Percentiles rank a stretch among this genome's conserved stretches.
These are phyloP conservation scores for Forsythia suspensa DNA, from an alignment of 257 asterid genomes.

Conservation along the genomic window DNA sequence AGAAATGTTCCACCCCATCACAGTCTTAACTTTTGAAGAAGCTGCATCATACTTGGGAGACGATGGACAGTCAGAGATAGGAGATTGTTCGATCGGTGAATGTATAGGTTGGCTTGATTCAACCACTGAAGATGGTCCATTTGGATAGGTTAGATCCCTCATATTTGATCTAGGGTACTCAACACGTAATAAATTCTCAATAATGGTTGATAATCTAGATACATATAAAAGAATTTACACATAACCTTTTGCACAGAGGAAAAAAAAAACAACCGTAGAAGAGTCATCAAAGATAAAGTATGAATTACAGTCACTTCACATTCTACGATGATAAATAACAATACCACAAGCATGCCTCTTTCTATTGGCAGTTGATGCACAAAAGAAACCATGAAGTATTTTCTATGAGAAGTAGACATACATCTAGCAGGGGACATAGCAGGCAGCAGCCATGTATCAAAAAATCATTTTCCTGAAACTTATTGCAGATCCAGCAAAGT, in stretches of 20 bases:
- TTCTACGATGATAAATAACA: neutral
- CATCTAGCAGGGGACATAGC: neutral
- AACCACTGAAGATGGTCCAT: slow-evolving; percentile 28
- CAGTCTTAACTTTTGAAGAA: slow-evolving; percentile 32
- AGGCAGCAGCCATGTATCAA: neutral
- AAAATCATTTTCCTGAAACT: neutral
- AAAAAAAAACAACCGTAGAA: neutral
- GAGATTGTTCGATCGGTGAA: slow-evolving; percentile 28
- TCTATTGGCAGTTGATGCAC: neutral
- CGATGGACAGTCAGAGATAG: slow-evolving; percentile 15
- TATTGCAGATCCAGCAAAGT: neutral
- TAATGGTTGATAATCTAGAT: neutral
- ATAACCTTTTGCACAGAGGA: neutral
- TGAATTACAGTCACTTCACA: neutral
- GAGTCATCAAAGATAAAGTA: neutral
- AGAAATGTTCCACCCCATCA: slow-evolving; percentile 49
- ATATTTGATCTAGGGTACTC: slow-evolving; percentile 17
- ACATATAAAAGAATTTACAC: neutral
- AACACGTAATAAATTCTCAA: neutral
- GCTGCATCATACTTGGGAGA: slow-evolving; percentile 32
- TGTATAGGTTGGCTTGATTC: slow-evolving; percentile 29
- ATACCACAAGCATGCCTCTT: slow-evolving; percentile 1
- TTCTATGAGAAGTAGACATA: neutral
- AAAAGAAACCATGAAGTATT: neutral
- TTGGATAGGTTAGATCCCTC: slow-evolving; percentile 26